Conservation (phyloP, 78 protist species). For the Chrysochromulina parva region DNA sequence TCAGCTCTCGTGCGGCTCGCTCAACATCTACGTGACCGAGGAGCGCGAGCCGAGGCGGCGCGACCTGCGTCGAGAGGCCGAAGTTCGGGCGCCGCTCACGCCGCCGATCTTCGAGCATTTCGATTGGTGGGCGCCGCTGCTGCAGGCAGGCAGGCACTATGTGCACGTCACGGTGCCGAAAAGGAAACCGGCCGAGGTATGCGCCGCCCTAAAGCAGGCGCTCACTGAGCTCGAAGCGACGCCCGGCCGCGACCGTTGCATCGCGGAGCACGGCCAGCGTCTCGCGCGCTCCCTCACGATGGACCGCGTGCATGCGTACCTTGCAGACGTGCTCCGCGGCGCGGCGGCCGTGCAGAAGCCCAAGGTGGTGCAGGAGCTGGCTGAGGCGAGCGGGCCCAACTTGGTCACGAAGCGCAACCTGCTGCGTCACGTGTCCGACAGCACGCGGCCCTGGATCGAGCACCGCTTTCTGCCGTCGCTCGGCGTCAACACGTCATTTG, state of each 20-base stretch:
- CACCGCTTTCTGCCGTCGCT: neutral
- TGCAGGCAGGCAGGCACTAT: too few species aligned
- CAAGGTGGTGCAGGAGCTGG: neutral
- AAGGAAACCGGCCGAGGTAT: too few species aligned
- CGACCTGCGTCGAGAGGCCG: too few species aligned
- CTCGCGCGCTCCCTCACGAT: neutral
- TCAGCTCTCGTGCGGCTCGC: slow-evolving; percentile 15
- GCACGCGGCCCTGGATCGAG: slow-evolving; percentile 6
- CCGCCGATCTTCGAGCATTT: neutral
- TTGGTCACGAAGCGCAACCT: neutral
- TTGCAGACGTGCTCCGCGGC: neutral
- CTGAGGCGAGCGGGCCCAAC: neutral
- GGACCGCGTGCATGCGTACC: neutral
- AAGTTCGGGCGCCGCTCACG: too few species aligned
- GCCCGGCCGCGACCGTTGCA: neutral
- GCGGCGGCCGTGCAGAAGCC: neutral
- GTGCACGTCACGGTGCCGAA: neutral
- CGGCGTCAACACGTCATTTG: too few species aligned
- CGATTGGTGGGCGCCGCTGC: neutral
- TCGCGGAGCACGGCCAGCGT: neutral
- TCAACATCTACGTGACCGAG: neutral
- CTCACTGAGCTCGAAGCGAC: neutral
- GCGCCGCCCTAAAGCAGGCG: too few species aligned
- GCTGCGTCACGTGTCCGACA: neutral
- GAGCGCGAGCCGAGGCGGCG: neutral